Conservation (phyloP, 257 asterid genomes). For the Nicotiana benthamiana region DNA sequence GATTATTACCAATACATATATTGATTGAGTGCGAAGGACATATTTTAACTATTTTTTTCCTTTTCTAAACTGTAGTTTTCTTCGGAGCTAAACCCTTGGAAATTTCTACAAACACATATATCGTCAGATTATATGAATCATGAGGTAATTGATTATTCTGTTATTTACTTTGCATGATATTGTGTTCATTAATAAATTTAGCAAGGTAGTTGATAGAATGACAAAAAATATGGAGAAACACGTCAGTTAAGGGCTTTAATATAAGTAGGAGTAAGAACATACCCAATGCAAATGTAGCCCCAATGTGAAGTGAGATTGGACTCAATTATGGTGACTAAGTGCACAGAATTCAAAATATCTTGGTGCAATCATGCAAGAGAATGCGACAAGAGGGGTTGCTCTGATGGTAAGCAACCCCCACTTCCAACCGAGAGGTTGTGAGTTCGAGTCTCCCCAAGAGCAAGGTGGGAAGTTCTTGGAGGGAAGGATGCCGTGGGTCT, state of each 20-base stretch:
- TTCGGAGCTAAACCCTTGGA: slow-evolving; percentile 86
- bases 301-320: background rate
- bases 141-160: slow-evolving; percentile 54
- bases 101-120: slow-evolving; percentile 62
- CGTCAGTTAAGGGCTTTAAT: background rate
- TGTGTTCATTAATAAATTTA: background rate
- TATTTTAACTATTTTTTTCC: background rate
- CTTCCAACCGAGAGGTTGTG: too few relatives aligned
- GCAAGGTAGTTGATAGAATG: background rate
- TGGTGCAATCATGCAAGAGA: background rate
- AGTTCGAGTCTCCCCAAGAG: too few relatives aligned
- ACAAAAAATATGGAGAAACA: background rate
- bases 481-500: too few relatives aligned
- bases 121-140: slow-evolving; percentile 69
- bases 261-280: background rate
- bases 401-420: too few relatives aligned
- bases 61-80: slow-evolving; percentile 60
- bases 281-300: background rate
- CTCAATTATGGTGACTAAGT: background rate
- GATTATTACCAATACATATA: background rate
- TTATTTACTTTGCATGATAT: background rate
- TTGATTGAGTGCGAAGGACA: background rate
- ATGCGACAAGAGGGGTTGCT: too few relatives aligned
- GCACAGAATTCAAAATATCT: background rate
- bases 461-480: too few relatives aligned